Conservation (phyloP, 176 grass and related monocot genomes). For the Musa acuminata region DNA sequence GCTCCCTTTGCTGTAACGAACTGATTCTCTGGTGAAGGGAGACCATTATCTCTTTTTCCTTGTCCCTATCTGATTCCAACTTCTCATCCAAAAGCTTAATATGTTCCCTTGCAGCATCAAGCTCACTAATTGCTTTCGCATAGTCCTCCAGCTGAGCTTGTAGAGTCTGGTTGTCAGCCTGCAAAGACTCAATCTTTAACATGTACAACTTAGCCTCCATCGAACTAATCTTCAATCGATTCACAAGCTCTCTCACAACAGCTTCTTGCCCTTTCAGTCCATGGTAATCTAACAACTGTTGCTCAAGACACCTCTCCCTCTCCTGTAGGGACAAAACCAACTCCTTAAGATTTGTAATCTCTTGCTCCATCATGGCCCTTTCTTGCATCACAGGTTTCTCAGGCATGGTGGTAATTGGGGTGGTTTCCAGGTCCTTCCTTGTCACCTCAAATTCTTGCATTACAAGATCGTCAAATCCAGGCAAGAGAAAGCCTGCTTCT, state of each 20-base stretch:
- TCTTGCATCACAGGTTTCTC: conserved; percentile 22
- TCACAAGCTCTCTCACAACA: conserved; percentile 64
- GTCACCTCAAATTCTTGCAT: conserved; percentile 10
- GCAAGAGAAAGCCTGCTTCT: conserved; percentile 12
- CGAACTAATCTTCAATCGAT: conserved; percentile 56
- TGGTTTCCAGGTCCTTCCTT: conserved; percentile 21
- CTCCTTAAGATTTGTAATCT: conserved; percentile 59
- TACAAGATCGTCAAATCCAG: conserved; percentile 9
- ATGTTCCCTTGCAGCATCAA: conserved; percentile 43
- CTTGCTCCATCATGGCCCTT: conserved; percentile 37
- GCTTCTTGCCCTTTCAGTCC: conserved; percentile 56
- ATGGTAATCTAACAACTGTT: conserved; percentile 45
- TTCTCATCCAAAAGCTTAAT: conserved; percentile 54
- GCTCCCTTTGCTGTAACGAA: conserved; percentile 31
- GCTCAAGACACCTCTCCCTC: conserved; percentile 56
- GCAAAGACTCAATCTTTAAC: conserved; percentile 65
- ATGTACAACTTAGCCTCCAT: conserved; percentile 56
- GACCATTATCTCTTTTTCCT: conserved; percentile 42
- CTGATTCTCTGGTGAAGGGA: conserved; percentile 37
- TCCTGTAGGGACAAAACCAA: conserved; percentile 70
- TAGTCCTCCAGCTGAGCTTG: conserved; percentile 40
- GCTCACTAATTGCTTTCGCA: conserved; percentile 33
- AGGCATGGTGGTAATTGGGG: neutral
- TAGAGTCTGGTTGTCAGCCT: conserved; percentile 62
- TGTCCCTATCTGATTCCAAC: conserved; percentile 33